Evolutionary conservation across 2,329 filamentous ascomycete genomes (phyloP).

Genomic region (Aspergillus bombycis): DNA sequence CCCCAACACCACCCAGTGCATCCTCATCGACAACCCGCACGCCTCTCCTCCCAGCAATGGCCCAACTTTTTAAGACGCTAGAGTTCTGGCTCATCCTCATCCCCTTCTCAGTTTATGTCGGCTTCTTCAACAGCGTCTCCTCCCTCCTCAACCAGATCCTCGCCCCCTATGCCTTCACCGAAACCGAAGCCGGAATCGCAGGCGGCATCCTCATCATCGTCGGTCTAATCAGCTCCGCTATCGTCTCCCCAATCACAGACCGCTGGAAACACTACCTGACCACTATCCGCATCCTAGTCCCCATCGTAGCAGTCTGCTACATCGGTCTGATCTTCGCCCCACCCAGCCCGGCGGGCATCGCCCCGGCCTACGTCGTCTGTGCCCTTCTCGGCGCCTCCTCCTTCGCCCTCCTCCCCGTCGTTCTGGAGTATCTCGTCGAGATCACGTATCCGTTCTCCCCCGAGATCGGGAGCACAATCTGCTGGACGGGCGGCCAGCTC

Average conservation of each 20-base stretch:
- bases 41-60: slow-evolving; percentile 59
- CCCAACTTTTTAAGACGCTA: slow-evolving; percentile 59
- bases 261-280: slow-evolving; percentile 77
- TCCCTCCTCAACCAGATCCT: slow-evolving; percentile 90
- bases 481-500: slow-evolving; percentile 85
- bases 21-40: slow-evolving; percentile 61
- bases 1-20: slow-evolving; percentile 76
- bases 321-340: slow-evolving; percentile 83
- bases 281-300: slow-evolving; percentile 73
- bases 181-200: slow-evolving; percentile 84
- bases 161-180: slow-evolving; percentile 78
- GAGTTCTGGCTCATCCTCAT: slow-evolving; percentile 81
- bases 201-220: slow-evolving; percentile 88
- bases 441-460: slow-evolving; percentile 84
- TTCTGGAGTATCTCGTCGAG: slow-evolving; percentile 84
- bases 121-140: slow-evolving; percentile 90
- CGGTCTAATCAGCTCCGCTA: slow-evolving; percentile 75
- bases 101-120: slow-evolving; percentile 83
- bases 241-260: slow-evolving; percentile 81
- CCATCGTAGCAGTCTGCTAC: slow-evolving; percentile 73
- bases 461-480: slow-evolving; percentile 79
- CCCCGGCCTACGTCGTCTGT: slow-evolving; percentile 72
- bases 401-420: slow-evolving; percentile 81
- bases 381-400: slow-evolving; percentile 76
- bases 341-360: slow-evolving; percentile 51